These are phyloP conservation scores for Fomitopsis pulvina DNA, from an alignment of 768 basidiomycete species.

Conservation along the genomic window DNA sequence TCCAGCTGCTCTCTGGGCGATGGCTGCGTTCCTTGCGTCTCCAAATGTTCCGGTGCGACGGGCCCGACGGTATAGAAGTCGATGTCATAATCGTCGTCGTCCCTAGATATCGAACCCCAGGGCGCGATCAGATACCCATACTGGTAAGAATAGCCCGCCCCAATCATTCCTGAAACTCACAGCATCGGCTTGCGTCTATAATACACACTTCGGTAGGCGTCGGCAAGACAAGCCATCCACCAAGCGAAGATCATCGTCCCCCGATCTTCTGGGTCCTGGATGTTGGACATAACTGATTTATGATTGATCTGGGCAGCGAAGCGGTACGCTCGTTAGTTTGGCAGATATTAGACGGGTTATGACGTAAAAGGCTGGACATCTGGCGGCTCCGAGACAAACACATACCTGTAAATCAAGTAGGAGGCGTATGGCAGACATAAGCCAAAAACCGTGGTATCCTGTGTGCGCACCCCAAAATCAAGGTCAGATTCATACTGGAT, in stretches of 20 bases:
- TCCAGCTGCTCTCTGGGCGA: conserved; percentile 77
- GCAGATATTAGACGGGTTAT: neutral
- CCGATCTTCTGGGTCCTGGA: conserved; percentile 66
- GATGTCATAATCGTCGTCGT: conserved; percentile 86
- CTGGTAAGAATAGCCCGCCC: neutral
- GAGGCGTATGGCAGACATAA: conserved; percentile 71
- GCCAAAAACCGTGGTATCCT: conserved; percentile 87
- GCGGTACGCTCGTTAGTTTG: neutral
- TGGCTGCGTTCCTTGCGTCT: conserved; percentile 33
- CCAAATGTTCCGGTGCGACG: conserved; percentile 28
- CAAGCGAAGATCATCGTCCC: conserved; percentile 88
- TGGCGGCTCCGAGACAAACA: conserved; percentile 4
- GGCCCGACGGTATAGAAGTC: conserved; percentile 80
- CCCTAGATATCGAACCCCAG: conserved; percentile 26
- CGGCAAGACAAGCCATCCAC: conserved; percentile 88
- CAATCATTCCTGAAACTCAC: conserved; percentile 25
- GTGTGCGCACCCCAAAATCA: conserved; percentile 5
- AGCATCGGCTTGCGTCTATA: conserved; percentile 81
- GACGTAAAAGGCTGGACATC: neutral
- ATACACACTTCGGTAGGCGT: conserved; percentile 79
- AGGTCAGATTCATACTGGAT: neutral
- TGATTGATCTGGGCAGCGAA: conserved; percentile 63
- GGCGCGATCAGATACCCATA: neutral
- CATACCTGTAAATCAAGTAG: conserved; percentile 68
- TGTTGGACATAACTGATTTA: conserved; percentile 68